A percentile compares a stretch with the other conserved stretches of the same genome.
Conservation (phyloP, 768 basidiomycete genomes). For the Lyophyllum atratum region DNA sequence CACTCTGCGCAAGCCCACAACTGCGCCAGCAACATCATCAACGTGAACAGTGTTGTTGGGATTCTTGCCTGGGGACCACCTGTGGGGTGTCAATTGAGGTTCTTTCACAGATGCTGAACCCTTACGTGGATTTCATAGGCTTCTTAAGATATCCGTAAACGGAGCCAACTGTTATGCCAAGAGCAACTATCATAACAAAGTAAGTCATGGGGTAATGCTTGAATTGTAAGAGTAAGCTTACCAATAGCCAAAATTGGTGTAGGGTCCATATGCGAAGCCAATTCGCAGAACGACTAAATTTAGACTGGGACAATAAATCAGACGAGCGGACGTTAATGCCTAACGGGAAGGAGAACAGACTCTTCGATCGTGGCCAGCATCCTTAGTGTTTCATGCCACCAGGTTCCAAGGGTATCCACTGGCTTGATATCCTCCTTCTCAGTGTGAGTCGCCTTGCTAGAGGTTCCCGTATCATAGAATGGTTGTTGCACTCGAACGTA, state of each 20-base stretch:
- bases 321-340: slow-evolving; percentile 9
- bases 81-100: slow-evolving; percentile 26
- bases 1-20: slow-evolving; percentile 79
- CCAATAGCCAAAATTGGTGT: slow-evolving; percentile 70
- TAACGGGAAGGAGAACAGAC: slow-evolving; percentile 39
- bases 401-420: slow-evolving; percentile 65
- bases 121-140: slow-evolving; percentile 84
- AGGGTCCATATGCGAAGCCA: slow-evolving; percentile 82
- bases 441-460: slow-evolving; percentile 59
- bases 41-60: slow-evolving; percentile 76
- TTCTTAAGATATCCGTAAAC: slow-evolving; percentile 83
- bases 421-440: slow-evolving; percentile 82
- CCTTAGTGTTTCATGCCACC: slow-evolving; percentile 89
- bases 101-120: slow-evolving; percentile 1
- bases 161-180: slow-evolving; percentile 72
- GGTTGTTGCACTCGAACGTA: slow-evolving; percentile 79
- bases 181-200: slow-evolving; percentile 49
- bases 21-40: slow-evolving; percentile 75
- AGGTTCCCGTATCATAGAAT: slow-evolving; percentile 66
- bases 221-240: slow-evolving; percentile 31
- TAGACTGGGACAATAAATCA: slow-evolving; percentile 45
- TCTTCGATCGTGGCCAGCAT: slow-evolving; percentile 72
- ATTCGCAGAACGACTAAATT: slow-evolving; percentile 79
- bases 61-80: slow-evolving; percentile 81
- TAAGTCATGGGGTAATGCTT: slow-evolving; percentile 12